Base-by-base conservation (phyloP, 768 basidiomycete genomes). In the Leccinum subtestaceum region DNA sequence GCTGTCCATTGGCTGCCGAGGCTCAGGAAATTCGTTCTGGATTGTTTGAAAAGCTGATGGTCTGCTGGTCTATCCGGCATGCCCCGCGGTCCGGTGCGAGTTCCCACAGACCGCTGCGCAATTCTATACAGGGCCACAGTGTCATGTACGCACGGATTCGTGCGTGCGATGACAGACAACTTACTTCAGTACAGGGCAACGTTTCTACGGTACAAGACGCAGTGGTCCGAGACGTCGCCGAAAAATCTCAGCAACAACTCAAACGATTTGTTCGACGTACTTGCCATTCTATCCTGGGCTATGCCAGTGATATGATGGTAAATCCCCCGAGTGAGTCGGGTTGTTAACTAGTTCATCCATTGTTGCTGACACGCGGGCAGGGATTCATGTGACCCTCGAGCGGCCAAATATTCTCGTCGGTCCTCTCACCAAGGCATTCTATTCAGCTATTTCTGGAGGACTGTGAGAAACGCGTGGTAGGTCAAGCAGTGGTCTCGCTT, bases 351-450 rank as follows among this genome's bases (percentile, higher is more conserved):
- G 3, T 23, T 56, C 56, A 31, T 15, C 7, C 57, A 27, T 19
- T 11, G 11, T 29, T 45, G 11, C 15, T 29, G 34, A 38, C 27
- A 38, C 25, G 25, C 55, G n/a, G 13, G 45, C 29, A 32, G 27
- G 31, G 23, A 48, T 32, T 49, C 59, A 60, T 59, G 59, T 60
- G 59, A 59, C 38, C 45, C 11, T 31, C 43, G 47, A 38, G 38
- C 15, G 38, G 48, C 32, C 19, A 49, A 34, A 19, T 45, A 9
- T 17, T 32, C 25, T 34, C 50, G 5, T 17, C 45, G 36, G 46
- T 11, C 25, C 19, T 21, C 21, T 45, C 21, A 15, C 36, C 56
- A 32, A 21, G 11, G 36, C 9, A 13, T 10, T 52, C 43, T 29
- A 25, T 31, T 50, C 10, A 31, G 21, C 27, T 59, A 60, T 60